Evolutionary conservation across 2,329 filamentous ascomycete species (phyloP), one percentile per base, ranked within the genome.

Genomic region (Aspergillus puulaauensis): DNA sequence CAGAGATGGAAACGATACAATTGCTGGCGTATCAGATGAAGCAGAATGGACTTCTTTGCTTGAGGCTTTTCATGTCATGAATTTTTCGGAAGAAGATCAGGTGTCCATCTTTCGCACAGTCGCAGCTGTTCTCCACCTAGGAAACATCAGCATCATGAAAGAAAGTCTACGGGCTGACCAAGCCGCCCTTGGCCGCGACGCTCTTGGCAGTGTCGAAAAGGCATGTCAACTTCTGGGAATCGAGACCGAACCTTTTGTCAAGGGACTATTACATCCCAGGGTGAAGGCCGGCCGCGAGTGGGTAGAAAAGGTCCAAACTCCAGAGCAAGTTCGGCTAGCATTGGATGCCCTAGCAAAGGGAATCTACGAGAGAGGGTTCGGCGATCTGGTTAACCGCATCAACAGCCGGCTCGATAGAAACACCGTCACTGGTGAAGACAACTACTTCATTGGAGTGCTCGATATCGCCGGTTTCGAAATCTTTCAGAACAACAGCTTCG

Each of bases 381-480:
- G 95, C 27, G 90, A 97, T 64, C 84, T 99, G 3, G 96, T 99
- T 3, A 86, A 85, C 49, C 88, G 92, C 52, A 97, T 99, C 79
- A 99, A 99, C 72, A 83, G 83, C 52, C 93, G 96, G 70, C 84
- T 99, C 4, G 93, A 98, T 71, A 87, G 91, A n/a, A 89, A 87
- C 43, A 90, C 91, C 3, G 85, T 90, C 71, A 88, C 89, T 9
- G 82, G 88, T 49, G 93, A 99, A 59, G 93, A 98, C 70, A 93
- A 90, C 2, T 89, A 91, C 68, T 99, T 99, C 76, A 99, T 99
- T 64, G 95, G 95, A 54, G 95, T 99, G 8, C 87, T 99, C 43
- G 95, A 99, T 85, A 99, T 99, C 75, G 96, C 96, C 63, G 95
- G 95, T 60, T 99, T 99, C 75, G 95, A 99, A 72, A 99, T 99